phyloP scores from a whole-genome alignment of 2,329 filamentous ascomycete genomes.

The Aspergillus neotritici region DNA sequence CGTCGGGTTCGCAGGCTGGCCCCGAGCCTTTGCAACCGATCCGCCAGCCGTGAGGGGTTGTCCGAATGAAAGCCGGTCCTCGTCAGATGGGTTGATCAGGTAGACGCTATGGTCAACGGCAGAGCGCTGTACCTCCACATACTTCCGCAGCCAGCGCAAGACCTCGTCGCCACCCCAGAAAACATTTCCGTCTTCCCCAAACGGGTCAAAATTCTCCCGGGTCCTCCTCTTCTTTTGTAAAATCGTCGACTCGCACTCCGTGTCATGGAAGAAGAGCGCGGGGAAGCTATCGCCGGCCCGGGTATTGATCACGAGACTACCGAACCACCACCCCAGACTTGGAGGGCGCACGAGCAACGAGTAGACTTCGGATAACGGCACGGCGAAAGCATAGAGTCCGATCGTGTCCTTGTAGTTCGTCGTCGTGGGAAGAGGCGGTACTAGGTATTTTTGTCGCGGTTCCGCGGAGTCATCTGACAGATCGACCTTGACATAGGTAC shows the following conservation, averaged over 20 bases:
- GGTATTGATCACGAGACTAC: conserved; percentile 89
- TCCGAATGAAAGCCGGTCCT: conserved; percentile 79
- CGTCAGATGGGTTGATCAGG: conserved; percentile 76
- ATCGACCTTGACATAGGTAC: conserved; percentile 94
- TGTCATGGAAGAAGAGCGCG: conserved; percentile 94
- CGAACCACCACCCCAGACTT: conserved; percentile 97
- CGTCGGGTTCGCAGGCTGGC: conserved; percentile 29
- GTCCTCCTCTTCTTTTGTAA: conserved; percentile 83
- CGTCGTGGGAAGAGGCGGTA: conserved; percentile 82
- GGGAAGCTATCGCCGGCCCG: conserved; percentile 88
- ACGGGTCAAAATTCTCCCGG: conserved; percentile 82
- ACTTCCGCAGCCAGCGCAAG: conserved; percentile 79
- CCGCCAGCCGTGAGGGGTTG: conserved; percentile 38
- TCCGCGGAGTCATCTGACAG: conserved; percentile 73
- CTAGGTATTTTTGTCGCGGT: conserved; percentile 80
- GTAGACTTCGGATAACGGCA: conserved; percentile 86
- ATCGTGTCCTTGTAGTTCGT: conserved; percentile 65
- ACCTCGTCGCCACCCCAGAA: conserved; percentile 99
- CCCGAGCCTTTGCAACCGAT: conserved; percentile 34
- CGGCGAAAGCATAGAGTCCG: conserved; percentile 83
- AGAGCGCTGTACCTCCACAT: conserved; percentile 76
- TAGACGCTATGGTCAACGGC: conserved; percentile 85
- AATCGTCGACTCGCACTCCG: conserved; percentile 92
- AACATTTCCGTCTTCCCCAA: conserved; percentile 70
- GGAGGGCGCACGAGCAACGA: conserved; percentile 85